Evolutionary conservation across 2,329 filamentous ascomycete genomes (phyloP), one percentile per base, ranked within the genome.

Genomic region (Calonectria pauciramosa): DNA sequence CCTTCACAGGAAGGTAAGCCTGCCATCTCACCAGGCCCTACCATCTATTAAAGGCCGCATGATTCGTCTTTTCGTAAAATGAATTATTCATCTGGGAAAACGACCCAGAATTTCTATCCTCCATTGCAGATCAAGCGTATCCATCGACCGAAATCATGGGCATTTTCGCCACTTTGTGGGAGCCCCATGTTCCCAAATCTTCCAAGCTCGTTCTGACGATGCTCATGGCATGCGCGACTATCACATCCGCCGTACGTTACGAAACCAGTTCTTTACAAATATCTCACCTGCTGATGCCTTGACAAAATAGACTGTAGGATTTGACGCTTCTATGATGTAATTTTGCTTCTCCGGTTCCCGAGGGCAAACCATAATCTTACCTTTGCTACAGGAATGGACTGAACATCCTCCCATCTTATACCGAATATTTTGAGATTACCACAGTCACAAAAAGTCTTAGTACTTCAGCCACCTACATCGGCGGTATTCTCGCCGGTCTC

Each of bases 391-490:
- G 34, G 56, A 90, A 90, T 70, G 89, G 88, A 0, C 84, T 91
- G 51, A 90, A 90, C 74, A 90, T 91, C 73, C 80, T 91, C 13
- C 88, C 89, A 0, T 86, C 86, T 1, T 91, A 91, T 79, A 87
- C 85, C 0, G 84, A 89, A 56, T 91, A 90, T 79, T 91, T 91
- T 82, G 75, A 86, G 6, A 85, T 91, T 8, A 90, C 82, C 30
- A 78, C 87, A 0, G 86, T 87, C 0, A 90, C 89, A 0, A 88
- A 84, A 0, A 87, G 87, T 10, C 83, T 91, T 10, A 90, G 90
- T 73, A 90, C 88, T 4, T 86, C 89, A 0, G 87, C 87, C 0
- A 86, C 47, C 4, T 70, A 64, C 13, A 69, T 73, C 1, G 71
- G 71, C 9, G 65, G 71, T 4, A 47, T 59, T 30, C 28, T 73